A percentile compares a stretch with the other conserved stretches of the same genome.
Evolutionary conservation across 73 alveolate genomes (phyloP).

Genomic region (Symbiodinium pilosum): DNA sequence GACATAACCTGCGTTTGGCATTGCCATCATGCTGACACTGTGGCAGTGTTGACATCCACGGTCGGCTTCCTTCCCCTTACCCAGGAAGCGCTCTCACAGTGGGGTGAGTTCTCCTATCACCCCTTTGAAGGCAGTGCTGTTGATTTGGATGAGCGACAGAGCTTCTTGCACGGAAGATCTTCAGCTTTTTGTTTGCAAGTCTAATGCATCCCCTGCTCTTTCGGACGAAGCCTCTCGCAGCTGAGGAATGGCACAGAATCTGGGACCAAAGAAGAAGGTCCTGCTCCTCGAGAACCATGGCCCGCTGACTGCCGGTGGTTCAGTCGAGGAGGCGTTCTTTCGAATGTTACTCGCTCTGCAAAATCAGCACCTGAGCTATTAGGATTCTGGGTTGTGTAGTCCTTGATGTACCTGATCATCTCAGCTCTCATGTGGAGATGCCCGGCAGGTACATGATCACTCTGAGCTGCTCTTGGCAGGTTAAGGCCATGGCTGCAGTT

Average conservation of each 20-base stretch:
- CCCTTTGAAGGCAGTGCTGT: neutral
- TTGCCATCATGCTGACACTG: constrained; percentile 13
- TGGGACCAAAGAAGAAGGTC: constrained; percentile 1
- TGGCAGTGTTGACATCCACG: neutral
- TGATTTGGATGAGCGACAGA: neutral
- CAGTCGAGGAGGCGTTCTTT: constrained; percentile 3
- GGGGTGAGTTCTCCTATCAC: neutral
- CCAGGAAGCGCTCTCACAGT: neutral
- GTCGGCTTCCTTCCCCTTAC: neutral
- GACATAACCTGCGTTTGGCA: neutral
- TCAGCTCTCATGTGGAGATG: no score
- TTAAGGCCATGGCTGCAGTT: neutral
- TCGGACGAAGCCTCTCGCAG: no score
- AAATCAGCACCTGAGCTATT: no score
- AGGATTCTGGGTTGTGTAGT: no score
- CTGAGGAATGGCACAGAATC: neutral
- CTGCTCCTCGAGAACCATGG: neutral
- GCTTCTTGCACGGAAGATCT: neutral
- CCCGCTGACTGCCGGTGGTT: constrained; percentile 9
- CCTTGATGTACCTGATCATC: no score
- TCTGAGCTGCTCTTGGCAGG: neutral
- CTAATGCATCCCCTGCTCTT: no score
- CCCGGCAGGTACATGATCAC: constrained; percentile 1
- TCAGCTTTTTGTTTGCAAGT: neutral
- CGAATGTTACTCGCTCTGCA: neutral